These are phyloP conservation scores for Agaricus blazei DNA, from an alignment of 768 basidiomycete species.

Conservation along the genomic window DNA sequence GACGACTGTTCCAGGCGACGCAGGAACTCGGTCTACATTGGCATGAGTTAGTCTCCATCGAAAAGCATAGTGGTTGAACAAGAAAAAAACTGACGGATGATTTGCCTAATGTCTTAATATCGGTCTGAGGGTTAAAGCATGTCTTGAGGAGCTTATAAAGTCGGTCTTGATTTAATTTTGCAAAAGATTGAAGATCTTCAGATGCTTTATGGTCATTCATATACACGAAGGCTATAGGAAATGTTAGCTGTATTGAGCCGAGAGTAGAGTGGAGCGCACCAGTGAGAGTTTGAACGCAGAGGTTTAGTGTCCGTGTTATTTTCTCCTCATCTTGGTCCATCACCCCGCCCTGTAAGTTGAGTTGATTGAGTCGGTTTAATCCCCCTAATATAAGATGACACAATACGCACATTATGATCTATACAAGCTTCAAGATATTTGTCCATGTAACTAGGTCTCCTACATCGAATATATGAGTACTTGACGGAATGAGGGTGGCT, in stretches of 20 bases:
- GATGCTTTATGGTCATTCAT: constrained; percentile 68
- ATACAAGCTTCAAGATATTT: constrained; percentile 70
- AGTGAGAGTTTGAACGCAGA: constrained; percentile 52
- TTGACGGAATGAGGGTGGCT: background rate
- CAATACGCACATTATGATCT: constrained; percentile 69
- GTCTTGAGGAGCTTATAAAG: constrained; percentile 82
- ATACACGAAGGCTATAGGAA: constrained; percentile 36
- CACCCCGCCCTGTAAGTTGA: constrained; percentile 66
- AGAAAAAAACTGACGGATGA: constrained; percentile 47
- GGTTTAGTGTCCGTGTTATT: constrained; percentile 49
- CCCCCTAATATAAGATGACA: background rate
- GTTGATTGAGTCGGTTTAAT: constrained; percentile 2
- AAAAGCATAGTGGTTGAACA: background rate
- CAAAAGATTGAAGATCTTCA: constrained; percentile 80
- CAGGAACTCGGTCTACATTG: constrained; percentile 66
- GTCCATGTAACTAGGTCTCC: constrained; percentile 68
- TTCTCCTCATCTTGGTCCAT: constrained; percentile 79
- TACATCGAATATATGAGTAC: constrained; percentile 19
- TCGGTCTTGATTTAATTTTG: constrained; percentile 79
- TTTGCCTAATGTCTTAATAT: constrained; percentile 77
- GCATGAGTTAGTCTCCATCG: background rate
- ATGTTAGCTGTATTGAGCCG: background rate
- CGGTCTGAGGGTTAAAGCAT: constrained; percentile 79
- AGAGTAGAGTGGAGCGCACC: constrained; percentile 20
- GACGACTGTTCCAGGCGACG: constrained; percentile 71